Percentiles rank a stretch among this genome's conserved stretches.
These are phyloP conservation scores for Mallotus nudiflorus DNA, from an alignment of 345 rosid genomes.

Conservation along the genomic window DNA sequence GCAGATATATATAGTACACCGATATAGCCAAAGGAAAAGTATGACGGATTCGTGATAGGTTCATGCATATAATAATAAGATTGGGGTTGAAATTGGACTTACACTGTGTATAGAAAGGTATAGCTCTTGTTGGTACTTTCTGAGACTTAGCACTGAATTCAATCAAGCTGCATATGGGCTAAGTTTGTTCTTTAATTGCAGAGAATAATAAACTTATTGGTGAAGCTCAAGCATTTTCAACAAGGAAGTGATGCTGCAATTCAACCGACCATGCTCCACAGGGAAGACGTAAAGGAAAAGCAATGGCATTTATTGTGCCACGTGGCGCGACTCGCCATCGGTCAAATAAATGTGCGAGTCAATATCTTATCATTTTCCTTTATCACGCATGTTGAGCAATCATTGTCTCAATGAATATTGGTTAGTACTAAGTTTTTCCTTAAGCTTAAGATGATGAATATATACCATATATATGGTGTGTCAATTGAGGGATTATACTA, in stretches of 20 bases:
- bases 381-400: conserved; percentile 35
- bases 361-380: conserved; percentile 37
- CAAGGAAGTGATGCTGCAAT: conserved; percentile 49
- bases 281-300: conserved; percentile 44
- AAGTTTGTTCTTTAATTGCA: not conserved
- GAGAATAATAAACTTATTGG: conserved; percentile 24
- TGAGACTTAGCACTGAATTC: not conserved
- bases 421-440: conserved; percentile 14
- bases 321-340: conserved; percentile 32
- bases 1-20: not conserved
- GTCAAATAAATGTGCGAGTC: conserved; percentile 33
- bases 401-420: conserved; percentile 21
- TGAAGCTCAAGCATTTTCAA: conserved; percentile 28
- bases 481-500: not conserved
- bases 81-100: not conserved
- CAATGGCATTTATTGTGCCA: conserved; percentile 45
- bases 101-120: not conserved
- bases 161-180: not conserved
- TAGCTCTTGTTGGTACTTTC: conserved; percentile 2
- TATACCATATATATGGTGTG: not conserved
- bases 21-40: not conserved
- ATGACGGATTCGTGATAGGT: no score
- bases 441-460: not conserved
- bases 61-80: no score
- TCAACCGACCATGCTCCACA: conserved; percentile 51